These are phyloP conservation scores for Candolleomyces efflorescens DNA, from an alignment of 768 basidiomycete genomes.

Conservation along the genomic window DNA sequence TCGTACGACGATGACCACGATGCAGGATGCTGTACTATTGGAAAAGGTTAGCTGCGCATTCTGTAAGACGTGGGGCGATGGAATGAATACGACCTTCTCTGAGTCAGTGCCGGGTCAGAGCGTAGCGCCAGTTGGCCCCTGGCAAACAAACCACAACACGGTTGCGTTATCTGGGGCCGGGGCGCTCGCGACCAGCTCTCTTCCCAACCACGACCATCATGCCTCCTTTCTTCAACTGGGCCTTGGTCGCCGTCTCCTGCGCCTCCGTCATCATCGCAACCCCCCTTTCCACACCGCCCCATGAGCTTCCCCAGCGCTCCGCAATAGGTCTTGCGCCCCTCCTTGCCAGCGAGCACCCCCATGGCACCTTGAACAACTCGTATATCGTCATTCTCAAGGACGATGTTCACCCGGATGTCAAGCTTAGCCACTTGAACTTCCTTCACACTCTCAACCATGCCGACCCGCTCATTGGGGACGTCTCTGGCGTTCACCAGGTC, in stretches of 20 bases:
- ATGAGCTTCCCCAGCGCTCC: constrained; percentile 30
- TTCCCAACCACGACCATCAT: constrained; percentile 31
- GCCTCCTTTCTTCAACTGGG: constrained; percentile 38
- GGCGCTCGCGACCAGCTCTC: background rate
- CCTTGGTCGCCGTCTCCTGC: constrained; percentile 37
- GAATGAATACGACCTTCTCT: background rate
- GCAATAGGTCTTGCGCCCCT: constrained; percentile 60
- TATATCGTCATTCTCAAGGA: constrained; percentile 92
- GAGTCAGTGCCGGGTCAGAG: background rate
- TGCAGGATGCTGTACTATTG: background rate
- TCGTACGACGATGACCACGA: background rate
- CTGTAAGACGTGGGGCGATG: background rate
- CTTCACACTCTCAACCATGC: constrained; percentile 58
- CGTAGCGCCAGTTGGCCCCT: background rate
- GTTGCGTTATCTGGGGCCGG: constrained; percentile 7
- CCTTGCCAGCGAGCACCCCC: constrained; percentile 52
- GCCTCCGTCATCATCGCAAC: constrained; percentile 34
- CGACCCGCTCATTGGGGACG: constrained; percentile 44
- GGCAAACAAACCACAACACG: constrained; percentile 9
- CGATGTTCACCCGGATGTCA: constrained; percentile 48
- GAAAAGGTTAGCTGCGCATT: background rate
- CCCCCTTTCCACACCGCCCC: constrained; percentile 47
- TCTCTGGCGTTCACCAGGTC: constrained; percentile 65
- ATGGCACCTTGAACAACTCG: constrained; percentile 80
- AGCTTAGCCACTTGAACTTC: constrained; percentile 78